Evolutionary conservation across 2,329 filamentous ascomycete species (phyloP), one percentile per base, ranked within the genome.

Genomic region (Achaetomium macrosporum): DNA sequence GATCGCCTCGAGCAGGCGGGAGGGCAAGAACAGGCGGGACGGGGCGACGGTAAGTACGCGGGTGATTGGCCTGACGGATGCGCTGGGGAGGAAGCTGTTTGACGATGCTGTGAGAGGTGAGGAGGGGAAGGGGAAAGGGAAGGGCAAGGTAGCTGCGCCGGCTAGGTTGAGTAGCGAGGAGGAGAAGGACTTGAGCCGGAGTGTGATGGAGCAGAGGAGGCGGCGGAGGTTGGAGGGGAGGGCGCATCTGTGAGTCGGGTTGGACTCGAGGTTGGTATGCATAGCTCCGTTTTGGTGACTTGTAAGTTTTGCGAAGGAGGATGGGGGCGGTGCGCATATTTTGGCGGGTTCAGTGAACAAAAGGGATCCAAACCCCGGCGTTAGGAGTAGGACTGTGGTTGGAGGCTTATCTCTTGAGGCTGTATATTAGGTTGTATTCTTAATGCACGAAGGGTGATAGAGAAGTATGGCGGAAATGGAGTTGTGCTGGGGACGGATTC

Each of bases 11-110:
- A 88, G 83, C 42, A 77, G 93, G 31, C 78, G 92, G 41, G 93
- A 97, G 72, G 93, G 93, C 9, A 99, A 97, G 81, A 96, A 97
- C 67, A 76, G 93, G 19, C 79, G 92, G n/a, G 93, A 99, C 67
- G 91, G 91, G 12, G 88, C 86, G 1, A 96, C 90, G 0, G 91
- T 97, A 3, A 87, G 85, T 61, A 87, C 81, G 12, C 78, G 93
- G 17, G 92, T 99, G 11, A 70, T 97, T 36, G 74, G 76, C 7
- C 76, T 97, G 60, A 85, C 87, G 9, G 90, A 95, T 64, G 69
- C 78, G 43, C 76, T 96, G 10, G 91, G 90, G 0, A 69, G 74
- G 48, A 76, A 77, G 54, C 68, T 97, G 17, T 96, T 88, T 69
- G 78, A 77, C 37, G 77, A 79, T 51, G 76, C 75, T 1, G 66